These are phyloP conservation scores for Podosphaera fusca DNA, from an alignment of 2,329 filamentous ascomycete species.

Conservation along the genomic window DNA sequence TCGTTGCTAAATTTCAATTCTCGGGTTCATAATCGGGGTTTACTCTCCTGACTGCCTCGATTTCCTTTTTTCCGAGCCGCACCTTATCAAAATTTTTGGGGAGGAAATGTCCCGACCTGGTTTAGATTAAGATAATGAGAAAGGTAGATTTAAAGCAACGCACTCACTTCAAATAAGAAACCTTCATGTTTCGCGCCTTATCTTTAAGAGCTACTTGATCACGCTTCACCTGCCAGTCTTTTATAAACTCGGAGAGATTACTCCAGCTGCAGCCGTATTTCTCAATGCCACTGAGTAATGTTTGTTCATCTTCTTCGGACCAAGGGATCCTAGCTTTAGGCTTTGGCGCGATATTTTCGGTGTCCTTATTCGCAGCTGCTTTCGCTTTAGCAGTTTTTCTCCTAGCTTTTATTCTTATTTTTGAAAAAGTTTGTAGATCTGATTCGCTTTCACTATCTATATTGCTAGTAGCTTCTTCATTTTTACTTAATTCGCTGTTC, in stretches of 20 bases:
- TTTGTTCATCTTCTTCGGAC: slow-evolving; percentile 19
- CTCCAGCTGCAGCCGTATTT: slow-evolving; percentile 24
- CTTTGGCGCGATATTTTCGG: too few species aligned
- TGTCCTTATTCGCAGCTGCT: neutral
- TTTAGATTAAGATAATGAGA: neutral
- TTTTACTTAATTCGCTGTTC: too few species aligned
- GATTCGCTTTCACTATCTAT: too few species aligned
- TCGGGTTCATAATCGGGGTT: slow-evolving; percentile 7
- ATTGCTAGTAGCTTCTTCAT: too few species aligned
- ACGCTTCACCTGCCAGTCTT: slow-evolving; percentile 14
- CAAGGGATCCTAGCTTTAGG: slow-evolving; percentile 10
- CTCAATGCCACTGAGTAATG: slow-evolving; percentile 26
- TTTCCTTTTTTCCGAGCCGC: slow-evolving; percentile 20
- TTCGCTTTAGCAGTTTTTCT: neutral
- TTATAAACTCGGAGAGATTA: slow-evolving; percentile 18
- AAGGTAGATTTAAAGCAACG: neutral
- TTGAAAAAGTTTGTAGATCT: too few species aligned
- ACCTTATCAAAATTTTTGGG: slow-evolving; percentile 23
- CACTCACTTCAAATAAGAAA: slow-evolving; percentile 21
- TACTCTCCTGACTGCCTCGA: slow-evolving; percentile 13
- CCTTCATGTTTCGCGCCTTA: slow-evolving; percentile 29
- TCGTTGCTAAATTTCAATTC: neutral
- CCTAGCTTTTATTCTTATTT: too few species aligned
- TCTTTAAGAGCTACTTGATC: slow-evolving; percentile 30
- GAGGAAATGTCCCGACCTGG: slow-evolving; percentile 10